These are phyloP conservation scores for Wickerhamiella allomyrinae DNA, from an alignment of 805 yeast genomes.

Conservation along the genomic window DNA sequence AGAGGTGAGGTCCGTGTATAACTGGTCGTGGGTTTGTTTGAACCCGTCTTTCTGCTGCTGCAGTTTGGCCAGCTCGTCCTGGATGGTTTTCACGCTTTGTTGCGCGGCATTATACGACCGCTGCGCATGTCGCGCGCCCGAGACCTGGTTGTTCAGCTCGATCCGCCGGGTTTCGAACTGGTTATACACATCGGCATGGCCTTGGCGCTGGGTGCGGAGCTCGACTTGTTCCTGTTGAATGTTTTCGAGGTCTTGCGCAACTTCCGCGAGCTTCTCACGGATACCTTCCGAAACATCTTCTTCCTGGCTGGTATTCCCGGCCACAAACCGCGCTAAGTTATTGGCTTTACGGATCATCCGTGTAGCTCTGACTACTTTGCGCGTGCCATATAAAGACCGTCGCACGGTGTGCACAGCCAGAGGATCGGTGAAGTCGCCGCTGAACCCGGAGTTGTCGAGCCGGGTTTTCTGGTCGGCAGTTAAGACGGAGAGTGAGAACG, in stretches of 20 bases:
- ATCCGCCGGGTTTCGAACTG: not conserved
- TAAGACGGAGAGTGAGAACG: slow-evolving; percentile 40
- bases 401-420: not conserved
- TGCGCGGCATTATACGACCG: not conserved
- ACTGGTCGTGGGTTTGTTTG: not conserved
- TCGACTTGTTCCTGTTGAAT: not conserved
- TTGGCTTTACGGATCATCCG: not conserved
- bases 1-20: not conserved
- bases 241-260: slow-evolving; percentile 1
- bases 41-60: not conserved
- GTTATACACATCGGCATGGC: not conserved
- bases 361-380: slow-evolving; percentile 1
- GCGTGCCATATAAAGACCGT: slow-evolving; percentile 7
- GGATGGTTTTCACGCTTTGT: not conserved
- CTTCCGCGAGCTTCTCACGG: not conserved
- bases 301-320: not conserved
- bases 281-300: slow-evolving; percentile 5
- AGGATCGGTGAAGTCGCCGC: not conserved
- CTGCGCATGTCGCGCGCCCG: not conserved
- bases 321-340: slow-evolving; percentile 7
- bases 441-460: not conserved
- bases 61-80: not conserved
- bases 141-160: not conserved
- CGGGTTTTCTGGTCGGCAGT: not conserved
- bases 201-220: not conserved